Evolutionary conservation across 345 rosid genomes (phyloP), one percentile per base, ranked within the genome.

Genomic region (Litchi chinensis): DNA sequence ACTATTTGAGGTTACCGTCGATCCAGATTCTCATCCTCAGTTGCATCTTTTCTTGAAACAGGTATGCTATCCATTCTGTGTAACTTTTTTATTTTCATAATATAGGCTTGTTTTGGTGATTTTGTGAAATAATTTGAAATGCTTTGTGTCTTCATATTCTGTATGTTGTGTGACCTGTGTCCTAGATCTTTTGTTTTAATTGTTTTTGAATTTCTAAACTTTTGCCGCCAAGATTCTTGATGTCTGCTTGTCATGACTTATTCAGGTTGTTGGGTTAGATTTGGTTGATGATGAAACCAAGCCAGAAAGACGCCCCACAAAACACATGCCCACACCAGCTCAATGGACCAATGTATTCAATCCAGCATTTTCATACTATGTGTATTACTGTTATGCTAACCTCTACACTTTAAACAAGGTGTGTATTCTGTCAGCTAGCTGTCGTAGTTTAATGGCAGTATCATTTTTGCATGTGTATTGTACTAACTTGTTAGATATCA

Each of bases 251-350:
- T 48, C 79, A 68, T 75, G 76, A 74, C 26, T 81, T 80, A 79
- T 68, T 84, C 82, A 97, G 99, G 99, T 97, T 76, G 99, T 97
- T 84, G 99, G 99, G 12, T 82, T 97, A 82, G 99, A 97, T 88
- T 81, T 97, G 86, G 99, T 97, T 12, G 99, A 97, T 83, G 98
- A 97, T 79, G 99, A 97, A 87, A 97, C 96, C 89, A 97, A 97
- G 85, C 98, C 99, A 71, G 98, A 97, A 89, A 93, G 99, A 76
- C 98, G 99, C 63, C 99, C 98, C 52, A 97, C 98, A 8, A 97
- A 97, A 83, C 99, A 97, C 89, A 97, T 97, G 99, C 98, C 99
- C 65, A 94, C 99, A 43, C 99, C 99, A n/a, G 89, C 85, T 78
- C 95, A 97, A 74, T 97, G 99, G 99, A 97, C 97, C 71, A 97